Base-by-base conservation (phyloP, 129 eudicot species). In the Mikania micrantha region DNA sequence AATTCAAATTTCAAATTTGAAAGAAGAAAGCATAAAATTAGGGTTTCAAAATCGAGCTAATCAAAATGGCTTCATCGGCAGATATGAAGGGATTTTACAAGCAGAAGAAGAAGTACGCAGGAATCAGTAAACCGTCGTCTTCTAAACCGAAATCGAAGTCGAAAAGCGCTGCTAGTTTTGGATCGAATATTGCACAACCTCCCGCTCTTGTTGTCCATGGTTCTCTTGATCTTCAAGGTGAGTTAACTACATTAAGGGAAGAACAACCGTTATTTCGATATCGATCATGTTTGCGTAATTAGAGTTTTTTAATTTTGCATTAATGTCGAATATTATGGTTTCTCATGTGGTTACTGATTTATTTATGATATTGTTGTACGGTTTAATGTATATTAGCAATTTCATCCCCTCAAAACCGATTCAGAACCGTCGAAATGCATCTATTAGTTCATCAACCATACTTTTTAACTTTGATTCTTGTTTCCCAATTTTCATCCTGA, bases 221-320 rank as follows among this genome's bases (percentile, higher is more conserved):
- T 28, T 62, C 85, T 71, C 82, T 79, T 68, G 84, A 85, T 74
- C 93, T 88, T 41, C 77, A 83, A 81, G 89, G 96, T 88, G 1
- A 25, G 60, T 45, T 21, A 27, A 59, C 21, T 34, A 73, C 17
- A 38, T 12, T 27, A 27, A 10, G 6, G 16, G 19, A 27, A 17
- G 40, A 40, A 16, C 4, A 56, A 17, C 0, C 6, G 29, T 39
- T 20, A 28, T 35, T 54, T 64, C 27, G 52, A 6, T 16, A 52
- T 38, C 20, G 17, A 11, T 28, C 67, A 9, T 29, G 60, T 41
- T 28, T 54, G 1, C 53, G 64, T 19, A 16, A 62, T 65, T 63
- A 29, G 59, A 50, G 49, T 49, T 60, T 49, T 36, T 36, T 16
- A 13, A 8, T 15, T 76, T 31, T 41, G 35, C 5, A n/a, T 59